Conservation (phyloP, 495 filamentous ascomycete genomes). For the Penicillium arizonense region DNA sequence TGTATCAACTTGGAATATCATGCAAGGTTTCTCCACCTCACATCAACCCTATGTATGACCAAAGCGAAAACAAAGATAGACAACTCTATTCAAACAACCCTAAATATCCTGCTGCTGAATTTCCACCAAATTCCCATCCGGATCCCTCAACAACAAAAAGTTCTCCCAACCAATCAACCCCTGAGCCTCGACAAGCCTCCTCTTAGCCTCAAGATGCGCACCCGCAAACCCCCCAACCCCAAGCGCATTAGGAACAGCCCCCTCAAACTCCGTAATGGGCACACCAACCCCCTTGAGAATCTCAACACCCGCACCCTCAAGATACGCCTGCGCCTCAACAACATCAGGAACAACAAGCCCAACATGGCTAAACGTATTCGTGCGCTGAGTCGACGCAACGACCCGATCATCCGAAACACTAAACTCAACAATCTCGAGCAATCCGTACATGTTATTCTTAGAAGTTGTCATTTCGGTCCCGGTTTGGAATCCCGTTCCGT, state of each 20-base stretch:
- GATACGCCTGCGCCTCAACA: constrained; percentile 15
- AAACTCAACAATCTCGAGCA: constrained; percentile 28
- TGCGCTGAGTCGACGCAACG: constrained; percentile 6
- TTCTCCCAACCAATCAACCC: constrained; percentile 15
- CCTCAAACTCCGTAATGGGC: constrained; percentile 3
- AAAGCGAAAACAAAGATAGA: too few species aligned
- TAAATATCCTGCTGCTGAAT: constrained; percentile 15
- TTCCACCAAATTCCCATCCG: constrained; percentile 33
- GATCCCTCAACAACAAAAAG: constrained; percentile 25
- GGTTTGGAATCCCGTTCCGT: constrained; percentile 35
- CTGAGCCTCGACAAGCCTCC: constrained; percentile 4
- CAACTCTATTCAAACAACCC: background rate
- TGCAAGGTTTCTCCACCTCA: too few species aligned
- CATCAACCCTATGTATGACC: too few species aligned
- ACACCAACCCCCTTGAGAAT: constrained; percentile 25
- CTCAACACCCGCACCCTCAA: constrained; percentile 13
- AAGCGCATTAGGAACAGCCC: constrained; percentile 11
- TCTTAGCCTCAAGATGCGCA: background rate
- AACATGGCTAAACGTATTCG: constrained; percentile 25
- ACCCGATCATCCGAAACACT: constrained; percentile 16
- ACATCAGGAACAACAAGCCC: constrained; percentile 29
- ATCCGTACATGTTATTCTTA: constrained; percentile 30
- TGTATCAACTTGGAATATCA: too few species aligned
- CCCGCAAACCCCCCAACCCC: constrained; percentile 10
- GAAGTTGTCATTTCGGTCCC: constrained; percentile 22